Percentiles rank a stretch among this genome's conserved stretches.
phyloP scores from a whole-genome alignment of 768 basidiomycete genomes.

The Leccinellum luteum region DNA sequence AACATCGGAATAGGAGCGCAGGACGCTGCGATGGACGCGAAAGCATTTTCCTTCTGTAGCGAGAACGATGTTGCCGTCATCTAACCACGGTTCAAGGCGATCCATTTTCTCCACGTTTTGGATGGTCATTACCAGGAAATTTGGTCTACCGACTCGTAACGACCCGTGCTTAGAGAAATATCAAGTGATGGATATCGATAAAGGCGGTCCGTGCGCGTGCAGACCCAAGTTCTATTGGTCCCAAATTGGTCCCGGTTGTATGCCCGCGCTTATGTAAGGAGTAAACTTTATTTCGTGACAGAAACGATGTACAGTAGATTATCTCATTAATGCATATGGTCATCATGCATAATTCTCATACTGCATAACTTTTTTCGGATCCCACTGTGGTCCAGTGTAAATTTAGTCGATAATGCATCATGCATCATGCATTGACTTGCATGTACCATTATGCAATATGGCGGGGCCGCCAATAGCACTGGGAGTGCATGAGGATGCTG shows the following conservation, averaged over 20 bases:
- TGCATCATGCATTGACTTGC: too few relatives aligned
- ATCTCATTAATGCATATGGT: too few relatives aligned
- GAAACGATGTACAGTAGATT: too few relatives aligned
- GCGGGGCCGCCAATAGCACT: too few relatives aligned
- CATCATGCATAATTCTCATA: too few relatives aligned
- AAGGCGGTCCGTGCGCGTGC: background rate
- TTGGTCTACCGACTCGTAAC: background rate
- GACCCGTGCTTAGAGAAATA: background rate
- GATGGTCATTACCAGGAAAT: background rate
- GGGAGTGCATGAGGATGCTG: too few relatives aligned
- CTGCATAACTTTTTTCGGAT: too few relatives aligned
- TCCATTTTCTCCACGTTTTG: background rate
- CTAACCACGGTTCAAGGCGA: conserved; percentile 22
- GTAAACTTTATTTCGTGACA: too few relatives aligned
- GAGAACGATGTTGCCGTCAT: conserved; percentile 33
- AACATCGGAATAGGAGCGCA: conserved; percentile 27
- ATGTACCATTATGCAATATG: too few relatives aligned
- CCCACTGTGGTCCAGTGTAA: too few relatives aligned
- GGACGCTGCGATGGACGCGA: conserved; percentile 30
- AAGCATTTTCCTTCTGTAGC: conserved; percentile 25
- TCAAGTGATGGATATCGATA: background rate
- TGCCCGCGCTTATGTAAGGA: too few relatives aligned
- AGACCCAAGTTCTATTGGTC: background rate
- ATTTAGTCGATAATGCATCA: too few relatives aligned
- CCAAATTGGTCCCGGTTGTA: background rate